phyloP scores from a whole-genome alignment of 2,329 filamentous ascomycete species.

The Trichoderma semiorbis region DNA sequence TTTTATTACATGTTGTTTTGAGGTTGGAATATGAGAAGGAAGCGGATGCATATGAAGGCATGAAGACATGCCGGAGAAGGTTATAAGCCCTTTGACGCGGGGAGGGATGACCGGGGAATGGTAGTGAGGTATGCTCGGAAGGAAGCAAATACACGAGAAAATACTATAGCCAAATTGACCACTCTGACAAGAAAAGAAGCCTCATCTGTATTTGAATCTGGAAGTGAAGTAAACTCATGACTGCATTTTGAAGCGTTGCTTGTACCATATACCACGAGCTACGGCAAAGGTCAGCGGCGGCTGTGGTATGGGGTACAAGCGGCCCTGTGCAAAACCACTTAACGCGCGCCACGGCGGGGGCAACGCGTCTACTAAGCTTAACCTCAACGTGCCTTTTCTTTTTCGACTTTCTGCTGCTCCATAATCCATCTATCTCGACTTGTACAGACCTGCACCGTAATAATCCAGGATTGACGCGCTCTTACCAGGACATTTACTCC shows the following conservation, averaged over 20 bases:
- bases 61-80: neutral
- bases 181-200: neutral
- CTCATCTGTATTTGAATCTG: neutral
- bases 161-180: neutral
- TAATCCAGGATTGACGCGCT: neutral
- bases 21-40: neutral
- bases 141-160: neutral
- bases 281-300: neutral
- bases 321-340: slow-evolving; percentile 24
- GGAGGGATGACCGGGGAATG: neutral
- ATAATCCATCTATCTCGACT: neutral
- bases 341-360: slow-evolving; percentile 28
- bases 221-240: neutral
- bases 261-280: neutral
- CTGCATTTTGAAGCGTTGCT: neutral
- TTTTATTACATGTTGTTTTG: neutral
- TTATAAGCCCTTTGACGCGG: neutral
- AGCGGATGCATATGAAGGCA: neutral
- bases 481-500: neutral
- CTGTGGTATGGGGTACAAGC: neutral
- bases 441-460: neutral
- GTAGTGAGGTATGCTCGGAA: neutral
- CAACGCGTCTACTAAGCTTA: slow-evolving; percentile 24
- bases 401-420: neutral
- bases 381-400: neutral